Conservation (phyloP, 306 rosid genomes). For the Cicer pinnatifidum region DNA sequence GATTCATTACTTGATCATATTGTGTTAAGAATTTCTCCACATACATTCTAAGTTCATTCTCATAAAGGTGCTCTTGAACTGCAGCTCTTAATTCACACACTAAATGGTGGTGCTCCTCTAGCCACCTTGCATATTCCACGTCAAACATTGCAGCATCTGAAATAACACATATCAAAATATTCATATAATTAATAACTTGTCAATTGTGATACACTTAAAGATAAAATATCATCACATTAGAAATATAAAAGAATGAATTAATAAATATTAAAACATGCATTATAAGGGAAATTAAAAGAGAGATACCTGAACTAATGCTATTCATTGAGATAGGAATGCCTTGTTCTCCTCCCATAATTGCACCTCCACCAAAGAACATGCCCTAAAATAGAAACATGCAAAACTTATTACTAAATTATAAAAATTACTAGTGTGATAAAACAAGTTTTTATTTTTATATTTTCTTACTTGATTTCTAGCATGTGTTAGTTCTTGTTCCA, state of each 20-base stretch:
- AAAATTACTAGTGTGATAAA: neutral
- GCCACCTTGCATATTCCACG: slow-evolving; percentile 82
- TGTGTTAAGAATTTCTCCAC: slow-evolving; percentile 80
- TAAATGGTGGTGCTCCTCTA: slow-evolving; percentile 79
- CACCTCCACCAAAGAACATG: slow-evolving; percentile 67
- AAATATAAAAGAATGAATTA: neutral
- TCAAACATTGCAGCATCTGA: slow-evolving; percentile 85
- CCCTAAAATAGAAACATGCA: slow-evolving; percentile 59
- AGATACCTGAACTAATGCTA: slow-evolving; percentile 70
- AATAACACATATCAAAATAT: neutral
- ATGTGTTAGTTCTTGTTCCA: slow-evolving; percentile 91
- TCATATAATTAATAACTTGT: neutral
- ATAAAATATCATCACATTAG: neutral
- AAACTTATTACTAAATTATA: slow-evolving; percentile 6
- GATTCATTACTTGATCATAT: slow-evolving; percentile 66
- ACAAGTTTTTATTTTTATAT: no score
- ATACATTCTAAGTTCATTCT: slow-evolving; percentile 73
- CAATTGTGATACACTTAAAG: neutral
- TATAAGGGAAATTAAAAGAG: neutral
- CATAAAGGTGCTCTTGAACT: slow-evolving; percentile 77
- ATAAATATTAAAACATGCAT: neutral
- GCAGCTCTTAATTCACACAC: slow-evolving; percentile 89
- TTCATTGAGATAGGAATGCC: slow-evolving; percentile 63
- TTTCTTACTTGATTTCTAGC: slow-evolving; percentile 74
- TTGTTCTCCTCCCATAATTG: slow-evolving; percentile 76